These are phyloP conservation scores for Isabelozyma rhagii DNA, from an alignment of 805 yeast species.

Conservation along the genomic window DNA sequence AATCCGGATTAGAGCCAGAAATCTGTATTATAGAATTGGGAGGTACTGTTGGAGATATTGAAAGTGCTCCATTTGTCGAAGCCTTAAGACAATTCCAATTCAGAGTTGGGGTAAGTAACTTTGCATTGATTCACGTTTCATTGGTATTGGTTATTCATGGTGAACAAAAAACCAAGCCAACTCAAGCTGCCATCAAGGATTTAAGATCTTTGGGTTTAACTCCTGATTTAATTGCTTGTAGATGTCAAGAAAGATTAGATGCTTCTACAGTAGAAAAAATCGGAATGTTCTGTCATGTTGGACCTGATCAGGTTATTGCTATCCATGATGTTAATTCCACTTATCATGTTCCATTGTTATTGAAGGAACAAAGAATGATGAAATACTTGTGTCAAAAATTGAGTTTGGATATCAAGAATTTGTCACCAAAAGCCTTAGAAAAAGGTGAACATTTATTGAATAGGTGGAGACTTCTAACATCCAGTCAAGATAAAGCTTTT, in stretches of 20 bases:
- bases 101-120: slow-evolving; percentile 90
- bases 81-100: slow-evolving; percentile 98
- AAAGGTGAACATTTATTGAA: slow-evolving; percentile 67
- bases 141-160: slow-evolving; percentile 97
- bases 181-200: slow-evolving; percentile 98
- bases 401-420: slow-evolving; percentile 45
- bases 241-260: slow-evolving; percentile 85
- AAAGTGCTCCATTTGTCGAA: slow-evolving; percentile 97
- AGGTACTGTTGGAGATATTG: slow-evolving; percentile 99
- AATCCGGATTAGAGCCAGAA: slow-evolving; percentile 84
- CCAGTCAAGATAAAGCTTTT: slow-evolving; percentile 74
- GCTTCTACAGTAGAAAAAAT: slow-evolving; percentile 87
- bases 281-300: slow-evolving; percentile 99
- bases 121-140: slow-evolving; percentile 94
- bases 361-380: slow-evolving; percentile 83
- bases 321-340: slow-evolving; percentile 97
- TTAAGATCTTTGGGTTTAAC: slow-evolving; percentile 90
- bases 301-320: slow-evolving; percentile 95
- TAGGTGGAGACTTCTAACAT: slow-evolving; percentile 80
- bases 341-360: slow-evolving; percentile 91
- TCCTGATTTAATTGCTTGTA: slow-evolving; percentile 97
- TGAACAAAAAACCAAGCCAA: slow-evolving; percentile 98
- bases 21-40: slow-evolving; percentile 97
- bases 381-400: slow-evolving; percentile 69
- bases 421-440: slow-evolving; percentile 43